Base-by-base conservation (phyloP, 805 yeast genomes). In the Nakazawaea molendinolei region DNA sequence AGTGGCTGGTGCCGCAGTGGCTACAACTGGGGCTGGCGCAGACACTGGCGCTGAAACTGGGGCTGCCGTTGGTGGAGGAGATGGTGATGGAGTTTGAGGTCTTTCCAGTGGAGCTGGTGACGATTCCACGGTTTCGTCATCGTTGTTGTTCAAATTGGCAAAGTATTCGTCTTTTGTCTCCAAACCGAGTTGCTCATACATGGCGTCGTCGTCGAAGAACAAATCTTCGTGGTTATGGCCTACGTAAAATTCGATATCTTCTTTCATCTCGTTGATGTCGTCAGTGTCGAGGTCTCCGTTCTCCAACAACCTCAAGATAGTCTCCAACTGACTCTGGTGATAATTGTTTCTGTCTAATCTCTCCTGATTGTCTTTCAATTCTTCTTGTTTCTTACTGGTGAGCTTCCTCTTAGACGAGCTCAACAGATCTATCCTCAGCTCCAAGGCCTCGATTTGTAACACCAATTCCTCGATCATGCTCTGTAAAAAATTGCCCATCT, bases 181-280 rank as follows among this genome's bases (percentile, higher is more conserved):
- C 33, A 89, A 70, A 38, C 80, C 84, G 51, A 92, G 69, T 39
- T 80, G 89, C 48, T 92, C 97, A 59, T 90, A 92, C 44, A 92
- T 76, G 14, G 87, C 87, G 47, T 90, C 97, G 56, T 92, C 95
- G 51, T 87, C 95, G 29, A 90, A 81, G 55, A 89, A 92, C 53
- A 92, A 97, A 6, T 80, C 92, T 39, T 85, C 95, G 59, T 83
- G 92, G 54, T 92, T 92, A 50, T 85, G 85, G 48, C 92, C 97
- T 25, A 92, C 86, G 56, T 86, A 90, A 59, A 92, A 90, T 45
- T 75, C 82, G 58, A 92, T 79, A 58, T 92, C 97, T 32, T 92
- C 98, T 54, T 81, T 79, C 41, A 87, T 74, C 20, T 67, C 76
- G 53, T 80, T 76, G 6, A 92, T 76, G 22, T 74, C 71, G 16